Percentiles rank a stretch among this genome's conserved stretches.
These are phyloP conservation scores for Colletotrichum sp. DNA, from an alignment of 2,329 filamentous ascomycete species.

Conservation along the genomic window DNA sequence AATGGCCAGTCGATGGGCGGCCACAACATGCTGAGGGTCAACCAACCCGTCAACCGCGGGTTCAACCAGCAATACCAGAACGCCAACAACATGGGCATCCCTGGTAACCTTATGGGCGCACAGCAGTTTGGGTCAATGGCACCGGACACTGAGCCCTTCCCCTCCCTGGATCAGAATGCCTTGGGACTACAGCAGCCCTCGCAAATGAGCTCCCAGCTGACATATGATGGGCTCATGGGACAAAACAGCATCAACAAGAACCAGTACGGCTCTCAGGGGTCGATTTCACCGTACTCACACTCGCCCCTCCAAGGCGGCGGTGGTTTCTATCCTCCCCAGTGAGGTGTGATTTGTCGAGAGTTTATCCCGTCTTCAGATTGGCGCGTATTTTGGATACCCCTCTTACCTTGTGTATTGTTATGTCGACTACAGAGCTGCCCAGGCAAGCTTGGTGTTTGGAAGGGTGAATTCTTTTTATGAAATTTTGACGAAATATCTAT, in stretches of 20 bases:
- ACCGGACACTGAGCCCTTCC: slow-evolving; percentile 39
- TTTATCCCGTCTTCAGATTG: neutral
- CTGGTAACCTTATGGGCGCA: slow-evolving; percentile 28
- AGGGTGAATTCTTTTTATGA: neutral
- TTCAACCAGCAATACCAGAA: slow-evolving; percentile 29
- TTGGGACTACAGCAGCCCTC: slow-evolving; percentile 38
- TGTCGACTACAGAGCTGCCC: neutral
- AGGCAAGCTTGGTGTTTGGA: neutral
- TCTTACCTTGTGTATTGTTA: neutral
- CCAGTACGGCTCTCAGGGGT: slow-evolving; percentile 44
- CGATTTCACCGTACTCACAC: slow-evolving; percentile 45
- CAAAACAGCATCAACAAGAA: slow-evolving; percentile 31
- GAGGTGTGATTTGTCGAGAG: neutral
- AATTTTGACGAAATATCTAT: neutral
- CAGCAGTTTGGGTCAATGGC: slow-evolving; percentile 35
- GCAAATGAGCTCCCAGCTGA: slow-evolving; percentile 26
- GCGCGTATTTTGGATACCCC: slow-evolving; percentile 13
- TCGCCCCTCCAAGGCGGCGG: slow-evolving; percentile 43
- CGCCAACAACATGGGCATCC: slow-evolving; percentile 32
- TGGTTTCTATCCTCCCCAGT: slow-evolving; percentile 36
- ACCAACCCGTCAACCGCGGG: slow-evolving; percentile 1
- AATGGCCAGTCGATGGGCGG: neutral
- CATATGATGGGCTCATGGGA: slow-evolving; percentile 36
- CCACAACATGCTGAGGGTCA: slow-evolving; percentile 5
- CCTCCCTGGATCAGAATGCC: slow-evolving; percentile 34